These are phyloP conservation scores for Pelargonium citronellum DNA, from an alignment of 441 rosid genomes.

Conservation along the genomic window DNA sequence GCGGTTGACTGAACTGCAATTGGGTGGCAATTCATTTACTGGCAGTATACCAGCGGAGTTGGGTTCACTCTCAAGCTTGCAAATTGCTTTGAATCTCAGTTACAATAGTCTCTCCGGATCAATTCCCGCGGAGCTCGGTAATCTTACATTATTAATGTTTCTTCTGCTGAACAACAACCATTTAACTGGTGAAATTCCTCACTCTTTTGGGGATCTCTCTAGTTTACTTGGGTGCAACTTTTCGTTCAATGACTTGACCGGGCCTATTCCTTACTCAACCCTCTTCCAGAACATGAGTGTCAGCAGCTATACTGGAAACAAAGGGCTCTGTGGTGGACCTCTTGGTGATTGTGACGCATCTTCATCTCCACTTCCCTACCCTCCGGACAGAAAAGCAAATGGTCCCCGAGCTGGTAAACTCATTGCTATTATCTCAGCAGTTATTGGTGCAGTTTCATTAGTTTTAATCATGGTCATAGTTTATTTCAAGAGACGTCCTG, in stretches of 20 bases:
- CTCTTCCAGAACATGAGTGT: conserved; percentile 70
- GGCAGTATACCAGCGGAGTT: conserved; percentile 67
- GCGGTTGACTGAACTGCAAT: conserved; percentile 81
- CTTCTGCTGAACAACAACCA: conserved; percentile 74
- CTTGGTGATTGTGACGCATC: conserved; percentile 45
- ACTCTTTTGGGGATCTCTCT: conserved; percentile 54
- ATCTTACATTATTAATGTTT: conserved; percentile 57
- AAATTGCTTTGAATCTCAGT: conserved; percentile 90
- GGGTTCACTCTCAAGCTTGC: conserved; percentile 81
- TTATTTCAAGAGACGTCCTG: conserved; percentile 54
- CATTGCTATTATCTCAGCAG: conserved; percentile 46
- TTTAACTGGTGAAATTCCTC: conserved; percentile 69
- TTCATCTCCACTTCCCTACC: conserved; percentile 33
- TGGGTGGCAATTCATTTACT: conserved; percentile 84
- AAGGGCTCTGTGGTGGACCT: conserved; percentile 76
- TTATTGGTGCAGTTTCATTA: conserved; percentile 68
- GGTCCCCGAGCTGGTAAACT: conserved; percentile 44
- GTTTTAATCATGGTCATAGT: conserved; percentile 57
- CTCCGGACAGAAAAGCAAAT: conserved; percentile 22
- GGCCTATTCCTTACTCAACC: conserved; percentile 53
- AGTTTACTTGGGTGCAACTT: conserved; percentile 90
- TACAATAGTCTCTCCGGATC: conserved; percentile 55
- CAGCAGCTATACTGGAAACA: conserved; percentile 63
- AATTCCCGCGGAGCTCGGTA: conserved; percentile 72
- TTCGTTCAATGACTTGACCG: conserved; percentile 73